A percentile compares a stretch with the other conserved stretches of the same genome.
Conservation (phyloP, 805 yeast genomes). For the Cyberlindnera mrakii region DNA sequence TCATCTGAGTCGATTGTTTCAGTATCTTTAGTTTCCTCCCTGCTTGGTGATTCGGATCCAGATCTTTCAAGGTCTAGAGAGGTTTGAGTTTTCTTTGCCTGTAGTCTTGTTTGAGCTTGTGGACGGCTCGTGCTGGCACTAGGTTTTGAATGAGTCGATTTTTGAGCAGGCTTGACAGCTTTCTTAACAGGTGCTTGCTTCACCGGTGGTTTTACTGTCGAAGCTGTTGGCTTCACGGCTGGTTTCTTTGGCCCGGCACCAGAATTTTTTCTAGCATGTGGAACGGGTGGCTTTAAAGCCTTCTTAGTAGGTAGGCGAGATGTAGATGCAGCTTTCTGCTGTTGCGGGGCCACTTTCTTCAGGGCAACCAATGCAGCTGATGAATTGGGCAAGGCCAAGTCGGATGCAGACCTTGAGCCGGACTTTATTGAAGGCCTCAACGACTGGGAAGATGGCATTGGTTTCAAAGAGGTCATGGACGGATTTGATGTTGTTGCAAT, state of each 20-base stretch:
- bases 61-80: not conserved
- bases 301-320: conserved; percentile 7
- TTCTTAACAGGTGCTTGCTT: conserved; percentile 3
- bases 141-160: conserved; percentile 1
- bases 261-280: not conserved
- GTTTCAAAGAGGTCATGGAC: too few relatives aligned
- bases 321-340: conserved; percentile 9
- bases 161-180: not conserved
- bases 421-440: not conserved
- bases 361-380: not conserved
- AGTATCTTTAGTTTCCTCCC: conserved; percentile 17
- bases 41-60: conserved; percentile 19
- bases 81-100: not conserved
- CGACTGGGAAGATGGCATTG: not conserved
- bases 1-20: conserved; percentile 19
- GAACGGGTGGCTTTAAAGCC: conserved; percentile 2
- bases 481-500: not conserved
- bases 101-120: too few relatives aligned
- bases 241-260: conserved; percentile 2
- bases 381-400: not conserved
- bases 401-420: not conserved
- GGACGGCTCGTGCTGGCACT: not conserved
- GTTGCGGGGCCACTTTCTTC: conserved; percentile 4
- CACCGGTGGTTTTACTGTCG: not conserved
- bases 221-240: conserved; percentile 1